These are phyloP conservation scores for Triticum aestivum DNA, from an alignment of 176 grass and related monocot species.

Conservation along the genomic window DNA sequence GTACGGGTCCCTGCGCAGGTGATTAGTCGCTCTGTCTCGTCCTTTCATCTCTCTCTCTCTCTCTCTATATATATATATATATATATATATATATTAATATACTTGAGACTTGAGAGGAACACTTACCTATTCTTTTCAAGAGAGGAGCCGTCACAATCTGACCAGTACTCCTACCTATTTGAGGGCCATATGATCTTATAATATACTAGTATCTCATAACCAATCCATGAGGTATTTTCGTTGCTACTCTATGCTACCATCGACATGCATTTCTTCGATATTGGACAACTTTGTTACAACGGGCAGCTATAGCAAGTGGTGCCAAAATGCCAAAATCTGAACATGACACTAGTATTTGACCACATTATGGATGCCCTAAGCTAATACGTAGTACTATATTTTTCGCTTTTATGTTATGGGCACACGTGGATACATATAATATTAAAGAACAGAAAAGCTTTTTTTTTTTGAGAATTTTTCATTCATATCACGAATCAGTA, in stretches of 20 bases:
- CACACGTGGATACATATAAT: not conserved
- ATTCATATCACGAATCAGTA: no score
- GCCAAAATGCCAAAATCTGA: not conserved
- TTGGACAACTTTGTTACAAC: not conserved
- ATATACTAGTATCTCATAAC: no score
- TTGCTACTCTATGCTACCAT: not conserved
- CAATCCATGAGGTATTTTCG: not conserved
- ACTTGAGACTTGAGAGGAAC: not conserved
- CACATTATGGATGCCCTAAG: not conserved
- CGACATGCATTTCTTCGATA: not conserved
- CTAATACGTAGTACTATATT: not conserved
- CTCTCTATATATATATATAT: no score
- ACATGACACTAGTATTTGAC: not conserved
- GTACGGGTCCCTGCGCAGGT: conserved; percentile 89
- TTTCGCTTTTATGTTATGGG: not conserved
- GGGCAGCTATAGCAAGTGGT: not conserved
- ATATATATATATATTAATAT: no score
- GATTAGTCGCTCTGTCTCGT: not conserved
- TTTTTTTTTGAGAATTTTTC: not conserved
- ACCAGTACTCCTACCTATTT: not conserved
- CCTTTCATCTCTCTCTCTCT: not conserved
- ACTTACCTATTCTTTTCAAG: not conserved
- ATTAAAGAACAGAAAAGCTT: not conserved
- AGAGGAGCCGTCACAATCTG: not conserved
- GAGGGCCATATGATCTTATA: not conserved